phyloP scores from a whole-genome alignment of 805 yeast genomes.

The Saturnispora saitoi region DNA sequence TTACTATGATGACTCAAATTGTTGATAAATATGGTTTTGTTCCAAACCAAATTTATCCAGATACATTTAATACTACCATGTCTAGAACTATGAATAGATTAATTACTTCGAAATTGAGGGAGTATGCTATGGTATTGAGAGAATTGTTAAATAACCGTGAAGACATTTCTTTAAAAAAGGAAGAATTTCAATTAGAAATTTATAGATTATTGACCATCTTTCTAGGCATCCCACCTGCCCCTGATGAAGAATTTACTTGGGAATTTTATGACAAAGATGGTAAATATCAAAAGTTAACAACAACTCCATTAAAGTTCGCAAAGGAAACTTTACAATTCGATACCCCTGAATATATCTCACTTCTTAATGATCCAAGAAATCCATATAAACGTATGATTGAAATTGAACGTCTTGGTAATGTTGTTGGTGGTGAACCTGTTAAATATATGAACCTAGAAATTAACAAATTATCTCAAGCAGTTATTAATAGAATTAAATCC shows the following conservation, averaged over 20 bases:
- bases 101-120: slow-evolving; percentile 63
- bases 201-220: slow-evolving; percentile 59
- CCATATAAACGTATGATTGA: slow-evolving; percentile 52
- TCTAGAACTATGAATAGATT: slow-evolving; percentile 49
- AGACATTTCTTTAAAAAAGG: slow-evolving; percentile 29
- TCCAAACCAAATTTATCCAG: slow-evolving; percentile 69
- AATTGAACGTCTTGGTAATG: slow-evolving; percentile 69
- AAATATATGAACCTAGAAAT: slow-evolving; percentile 63
- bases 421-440: slow-evolving; percentile 61
- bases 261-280: slow-evolving; percentile 67
- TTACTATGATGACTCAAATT: slow-evolving; percentile 71
- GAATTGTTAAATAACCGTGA: slow-evolving; percentile 32
- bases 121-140: slow-evolving; percentile 66
- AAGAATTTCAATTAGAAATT: slow-evolving; percentile 46
- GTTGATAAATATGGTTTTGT: slow-evolving; percentile 75
- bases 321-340: slow-evolving; percentile 45
- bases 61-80: slow-evolving; percentile 45
- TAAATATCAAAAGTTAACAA: slow-evolving; percentile 34
- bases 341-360: slow-evolving; percentile 46
- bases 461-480: slow-evolving; percentile 47
- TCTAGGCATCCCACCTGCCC: slow-evolving; percentile 74
- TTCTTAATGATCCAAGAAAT: slow-evolving; percentile 80
- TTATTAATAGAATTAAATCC: slow-evolving; percentile 57
- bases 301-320: slow-evolving; percentile 63
- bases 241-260: slow-evolving; percentile 61